These are phyloP conservation scores for Lactifluus volemus DNA, from an alignment of 768 basidiomycete genomes.

Conservation along the genomic window DNA sequence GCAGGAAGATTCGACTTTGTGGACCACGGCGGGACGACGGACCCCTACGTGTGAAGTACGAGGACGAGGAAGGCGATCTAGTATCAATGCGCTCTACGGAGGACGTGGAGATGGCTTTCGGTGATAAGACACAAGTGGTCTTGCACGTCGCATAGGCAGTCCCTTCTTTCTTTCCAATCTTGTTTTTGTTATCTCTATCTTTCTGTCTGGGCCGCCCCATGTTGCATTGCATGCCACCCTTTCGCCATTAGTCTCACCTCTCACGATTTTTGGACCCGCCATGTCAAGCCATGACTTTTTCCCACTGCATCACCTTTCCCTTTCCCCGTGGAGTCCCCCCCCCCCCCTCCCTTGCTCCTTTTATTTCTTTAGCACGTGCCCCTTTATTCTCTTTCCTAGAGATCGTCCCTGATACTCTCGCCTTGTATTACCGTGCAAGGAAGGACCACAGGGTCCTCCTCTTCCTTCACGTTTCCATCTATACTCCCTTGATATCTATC, in stretches of 20 bases:
- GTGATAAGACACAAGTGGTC: constrained; percentile 76
- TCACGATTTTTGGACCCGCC: background rate
- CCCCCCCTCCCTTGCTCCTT: constrained; percentile 2
- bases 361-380: constrained; percentile 6
- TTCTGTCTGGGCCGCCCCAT: background rate
- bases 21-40: constrained; percentile 72
- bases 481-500: constrained; percentile 18
- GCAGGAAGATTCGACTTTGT: constrained; percentile 87
- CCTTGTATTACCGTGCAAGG: background rate
- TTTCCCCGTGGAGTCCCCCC: constrained; percentile 1
- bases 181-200: constrained; percentile 3
- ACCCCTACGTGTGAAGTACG: constrained; percentile 81
- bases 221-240: constrained; percentile 14
- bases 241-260: constrained; percentile 3
- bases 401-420: background rate
- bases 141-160: constrained; percentile 61
- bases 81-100: constrained; percentile 83
- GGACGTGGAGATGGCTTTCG: constrained; percentile 92
- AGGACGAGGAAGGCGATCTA: constrained; percentile 89
- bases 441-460: background rate
- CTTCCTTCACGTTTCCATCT: constrained; percentile 17
- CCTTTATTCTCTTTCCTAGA: background rate
- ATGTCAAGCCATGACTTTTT: constrained; percentile 13
- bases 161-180: background rate
- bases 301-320: constrained; percentile 5